Base-by-base conservation (phyloP, 495 filamentous ascomycete species). In the Talaromyces trachyspermus region DNA sequence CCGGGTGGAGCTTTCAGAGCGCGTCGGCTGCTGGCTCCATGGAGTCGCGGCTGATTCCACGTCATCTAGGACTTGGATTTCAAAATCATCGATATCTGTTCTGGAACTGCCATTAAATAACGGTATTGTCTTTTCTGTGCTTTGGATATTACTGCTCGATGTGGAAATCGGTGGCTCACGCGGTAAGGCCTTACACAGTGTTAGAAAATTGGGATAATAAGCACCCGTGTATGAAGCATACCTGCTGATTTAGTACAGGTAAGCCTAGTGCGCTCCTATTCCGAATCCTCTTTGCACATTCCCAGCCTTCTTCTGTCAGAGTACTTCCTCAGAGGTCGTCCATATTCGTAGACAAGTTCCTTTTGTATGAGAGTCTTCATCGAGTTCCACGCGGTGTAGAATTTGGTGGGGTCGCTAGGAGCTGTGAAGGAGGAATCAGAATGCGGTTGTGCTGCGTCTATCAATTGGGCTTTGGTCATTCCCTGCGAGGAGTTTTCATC, bases 301-400 rank as follows among this genome's bases (percentile, higher is more conserved):
- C 84, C 79, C 83, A 86, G 2, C 88, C 88, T 45, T 85, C 84
- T 23, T 90, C 87, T 0, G 85, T 87, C 12, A 94, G 70, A 3
- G 65, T 88, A 94, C 52, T 75, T 82, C 42, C 79, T 70, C 11
- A 80, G 60, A 1, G 87, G 87, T 22, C 82, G 72, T 1, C 86
- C 84, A 30, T 78, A 76, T 43, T 85, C 79, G 49, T 81, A 83
- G 0, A 90, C 85, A 8, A 89, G 68, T 33, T 89, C 86, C 61
- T 90, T 89, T 22, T 80, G 68, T 2, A 81, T 54, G 22, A 92
- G 66, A 0, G 82, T 86, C 54, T 87, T 89, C 79, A 94, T 94
- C 0, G 85, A 87, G 56, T 75, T 83, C 88, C 88, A 94, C 0
- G 87, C 88, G 2, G 86, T 92, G 52, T 87, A 88, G 56, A 75